Base-by-base conservation (phyloP, 176 grass and related monocot genomes). In the Triticum timopheevii region DNA sequence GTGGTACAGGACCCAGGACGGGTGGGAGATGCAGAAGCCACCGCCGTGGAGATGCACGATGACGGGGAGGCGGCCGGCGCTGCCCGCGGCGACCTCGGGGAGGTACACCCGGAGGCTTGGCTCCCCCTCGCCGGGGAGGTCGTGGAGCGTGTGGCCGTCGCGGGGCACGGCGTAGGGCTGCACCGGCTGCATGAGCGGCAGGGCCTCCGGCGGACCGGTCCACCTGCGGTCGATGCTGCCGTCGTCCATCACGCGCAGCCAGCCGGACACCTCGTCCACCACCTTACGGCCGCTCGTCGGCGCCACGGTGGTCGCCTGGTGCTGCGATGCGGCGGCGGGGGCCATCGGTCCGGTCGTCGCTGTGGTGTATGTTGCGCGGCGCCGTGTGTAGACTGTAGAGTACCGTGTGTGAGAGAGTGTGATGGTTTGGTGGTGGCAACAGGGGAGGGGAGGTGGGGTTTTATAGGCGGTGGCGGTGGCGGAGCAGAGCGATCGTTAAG, bases 1-100 rank as follows among this genome's bases (percentile, higher is more conserved):
- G 80, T 97, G 87, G 95, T 94, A 97, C 87, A 97, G 86, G 63
- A 88, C 28, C 95, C 89, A 90, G 4, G 90, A 88, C 69, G 84
- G 87, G 84, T 90, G 89, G 47, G 90, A 88, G 85, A 97, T 95
- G 91, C 95, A 97, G 83, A 97, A 97, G 12, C 95, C 95, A 8
- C 95, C 95, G 10, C 95, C 95, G 39, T 93, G 95, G 69, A 97
- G 70, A 28, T 97, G 95, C 80, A 94, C 49, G 72, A 97, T 16
- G 66, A 94, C 77, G 0, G 95, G 92, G 22, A 94, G 88, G 10
- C 64, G 89, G 3, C 35, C 15, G 34, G n/a, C 71, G 45, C 11
- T 13, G 10, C 16, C 4, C 7, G 54, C 54, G 2, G 34, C 71
- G 27, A 0, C 35, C 64, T 85, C 84, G 6, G 95, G 92, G 83